Percentiles rank a stretch among this genome's conserved stretches.
phyloP scores from a whole-genome alignment of 164 flowering plant genomes.

The Santalum album region DNA sequence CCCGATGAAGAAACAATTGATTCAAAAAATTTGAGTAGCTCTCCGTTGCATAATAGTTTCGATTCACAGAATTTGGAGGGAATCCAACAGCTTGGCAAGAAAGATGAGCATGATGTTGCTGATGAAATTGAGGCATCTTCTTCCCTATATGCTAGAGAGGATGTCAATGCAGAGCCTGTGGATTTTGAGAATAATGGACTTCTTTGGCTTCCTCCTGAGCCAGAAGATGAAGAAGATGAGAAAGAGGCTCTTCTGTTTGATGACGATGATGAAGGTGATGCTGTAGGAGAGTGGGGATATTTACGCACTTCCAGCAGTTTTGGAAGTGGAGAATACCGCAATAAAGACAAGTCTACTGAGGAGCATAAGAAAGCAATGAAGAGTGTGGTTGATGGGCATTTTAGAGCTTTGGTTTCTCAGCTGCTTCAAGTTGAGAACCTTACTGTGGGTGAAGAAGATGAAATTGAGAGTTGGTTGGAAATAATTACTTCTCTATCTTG shows the following conservation, averaged over 20 bases:
- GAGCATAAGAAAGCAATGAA: conserved; percentile 85
- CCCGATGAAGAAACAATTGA: conserved; percentile 37
- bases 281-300: conserved; percentile 77
- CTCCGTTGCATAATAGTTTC: conserved; percentile 27
- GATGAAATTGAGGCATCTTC: conserved; percentile 39
- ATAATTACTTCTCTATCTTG: conserved; percentile 85
- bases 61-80: conserved; percentile 23
- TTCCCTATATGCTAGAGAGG: conserved; percentile 41
- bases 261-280: conserved; percentile 74
- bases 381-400: conserved; percentile 91
- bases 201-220: conserved; percentile 96
- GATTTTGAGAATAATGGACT: conserved; percentile 92
- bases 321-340: conserved; percentile 74
- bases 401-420: conserved; percentile 91
- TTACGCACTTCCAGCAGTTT: conserved; percentile 61
- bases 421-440: conserved; percentile 88
- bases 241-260: conserved; percentile 52
- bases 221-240: conserved; percentile 95
- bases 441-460: conserved; percentile 48
- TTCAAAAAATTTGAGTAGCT: conserved; percentile 30
- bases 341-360: conserved; percentile 61
- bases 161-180: conserved; percentile 57
- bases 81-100: conserved; percentile 18
- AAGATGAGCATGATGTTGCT: conserved; percentile 30
- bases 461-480: conserved; percentile 77